Percentiles rank a stretch among this genome's conserved stretches.
Evolutionary conservation across 2,329 filamentous ascomycete genomes (phyloP).

Genomic region (Pseudogymnoascus sp.): DNA sequence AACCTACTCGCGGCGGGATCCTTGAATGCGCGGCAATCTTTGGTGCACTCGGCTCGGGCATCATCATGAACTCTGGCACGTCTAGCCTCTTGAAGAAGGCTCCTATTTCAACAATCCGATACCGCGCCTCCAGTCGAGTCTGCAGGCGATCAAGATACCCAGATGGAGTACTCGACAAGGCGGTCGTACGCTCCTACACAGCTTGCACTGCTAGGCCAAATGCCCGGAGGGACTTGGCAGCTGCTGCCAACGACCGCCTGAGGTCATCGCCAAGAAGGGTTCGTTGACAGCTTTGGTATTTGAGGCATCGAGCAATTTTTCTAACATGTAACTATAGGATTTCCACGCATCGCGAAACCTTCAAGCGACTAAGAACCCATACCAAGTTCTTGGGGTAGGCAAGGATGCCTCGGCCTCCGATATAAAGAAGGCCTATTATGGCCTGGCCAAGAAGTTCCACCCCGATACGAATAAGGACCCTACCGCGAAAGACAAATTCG

Average conservation of each 20-base stretch:
- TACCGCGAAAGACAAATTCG: conserved; percentile 88
- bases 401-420: conserved; percentile 75
- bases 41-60: conserved; percentile 16
- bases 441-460: conserved; percentile 93
- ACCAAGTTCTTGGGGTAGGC: conserved; percentile 73
- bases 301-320: neutral
- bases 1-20: neutral
- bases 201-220: neutral
- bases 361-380: conserved; percentile 60
- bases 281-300: conserved; percentile 10
- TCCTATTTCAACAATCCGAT: conserved; percentile 18
- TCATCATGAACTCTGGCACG: conserved; percentile 26
- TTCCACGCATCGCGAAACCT: conserved; percentile 26
- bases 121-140: neutral
- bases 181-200: neutral
- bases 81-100: conserved; percentile 26
- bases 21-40: conserved; percentile 2
- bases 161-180: neutral
- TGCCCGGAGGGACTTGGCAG: conserved; percentile 14
- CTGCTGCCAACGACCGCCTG: conserved; percentile 17
- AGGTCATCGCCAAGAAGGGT: conserved; percentile 21
- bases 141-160: neutral
- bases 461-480: conserved; percentile 97
- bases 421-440: conserved; percentile 98
- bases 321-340: conserved; percentile 16